Evolutionary conservation across 257 asterid species (phyloP), one percentile per base, ranked within the genome.

Genomic region (Ocimum tenuiflorum): DNA sequence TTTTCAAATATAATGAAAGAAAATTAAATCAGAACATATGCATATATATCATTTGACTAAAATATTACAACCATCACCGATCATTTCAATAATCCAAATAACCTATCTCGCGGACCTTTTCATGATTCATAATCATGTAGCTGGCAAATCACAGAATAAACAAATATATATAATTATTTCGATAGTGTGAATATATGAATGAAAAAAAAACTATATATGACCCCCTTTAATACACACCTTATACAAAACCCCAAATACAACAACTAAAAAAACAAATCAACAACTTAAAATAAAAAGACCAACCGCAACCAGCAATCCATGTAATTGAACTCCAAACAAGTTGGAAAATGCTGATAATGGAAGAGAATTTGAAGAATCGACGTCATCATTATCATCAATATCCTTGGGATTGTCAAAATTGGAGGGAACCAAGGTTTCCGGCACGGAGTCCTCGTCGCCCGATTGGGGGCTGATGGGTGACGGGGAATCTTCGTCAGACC

Each of bases 351-450:
- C 58, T 1, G 24, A 0, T 6, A 78, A 65, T n/a, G 80, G 38
- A 54, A 60, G 11, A 13, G 94, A 75, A n/a, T 36, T 24, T n/a
- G 97, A 85, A 49, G 87, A 33, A 27, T 27, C 27, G 41, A 11
- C 69, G 27, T 35, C 72, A 73, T 48, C 77, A 35, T 35, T 70
- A 73, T 48, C 77, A 67, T 85, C 94, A 33, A 79, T 74, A 57
- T 82, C 85, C 38, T 43, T 80, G 1, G 96, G 98, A 72, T 81
- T 18, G 57, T 91, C 81, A 17, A 91, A 91, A 46, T 80, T 79
- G 2, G 95, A 70, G 0, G 99, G 99, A 4, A 85, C 91, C 41
- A 89, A 15, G 1, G 96, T 92, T 1, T 89, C 96, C 0, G 97
- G 96, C 1, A 74, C 82, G 0, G 94, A 61, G 4, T 87, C 91